These are phyloP conservation scores for Claviceps citrina DNA, from an alignment of 2,329 filamentous ascomycete species.

Conservation along the genomic window DNA sequence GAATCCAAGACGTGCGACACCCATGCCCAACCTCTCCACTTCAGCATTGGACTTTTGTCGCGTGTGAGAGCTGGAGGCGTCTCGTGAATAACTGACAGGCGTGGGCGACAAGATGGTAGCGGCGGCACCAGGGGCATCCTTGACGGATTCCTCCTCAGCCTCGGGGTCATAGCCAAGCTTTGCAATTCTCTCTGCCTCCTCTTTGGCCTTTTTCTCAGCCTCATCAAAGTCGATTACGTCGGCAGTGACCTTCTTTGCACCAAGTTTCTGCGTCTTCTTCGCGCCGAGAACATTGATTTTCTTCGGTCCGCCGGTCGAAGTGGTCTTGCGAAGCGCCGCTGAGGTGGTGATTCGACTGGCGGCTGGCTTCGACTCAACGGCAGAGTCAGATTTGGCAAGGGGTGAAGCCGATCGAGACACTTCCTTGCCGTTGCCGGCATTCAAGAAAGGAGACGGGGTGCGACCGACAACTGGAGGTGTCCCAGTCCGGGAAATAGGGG, in stretches of 20 bases:
- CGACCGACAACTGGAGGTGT: slow-evolving; percentile 72
- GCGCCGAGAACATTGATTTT: slow-evolving; percentile 76
- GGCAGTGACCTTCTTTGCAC: slow-evolving; percentile 74
- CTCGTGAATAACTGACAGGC: slow-evolving; percentile 51
- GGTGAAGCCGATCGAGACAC: slow-evolving; percentile 70
- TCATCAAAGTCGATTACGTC: slow-evolving; percentile 91
- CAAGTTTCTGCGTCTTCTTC: slow-evolving; percentile 73
- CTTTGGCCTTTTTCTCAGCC: slow-evolving; percentile 90
- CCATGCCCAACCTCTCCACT: slow-evolving; percentile 80
- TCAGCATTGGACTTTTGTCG: slow-evolving; percentile 57
- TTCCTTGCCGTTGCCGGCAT: slow-evolving; percentile 51
- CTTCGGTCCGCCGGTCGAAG: slow-evolving; percentile 47
- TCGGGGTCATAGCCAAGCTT: slow-evolving; percentile 93
- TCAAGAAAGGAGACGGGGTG: slow-evolving; percentile 81
- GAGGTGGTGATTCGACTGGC: slow-evolving; percentile 63
- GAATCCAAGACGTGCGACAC: slow-evolving; percentile 70
- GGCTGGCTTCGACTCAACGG: slow-evolving; percentile 40
- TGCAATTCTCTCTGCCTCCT: slow-evolving; percentile 89
- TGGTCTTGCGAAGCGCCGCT: slow-evolving; percentile 65
- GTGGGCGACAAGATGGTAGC: slow-evolving; percentile 59
- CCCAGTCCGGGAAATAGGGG: slow-evolving; percentile 75
- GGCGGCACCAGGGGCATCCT: slow-evolving; percentile 35
- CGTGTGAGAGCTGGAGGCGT: slow-evolving; percentile 39
- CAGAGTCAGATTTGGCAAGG: slow-evolving; percentile 45
- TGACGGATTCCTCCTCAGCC: slow-evolving; percentile 49